These are phyloP conservation scores for Laburnicola sp. DNA, from an alignment of 2,329 filamentous ascomycete genomes.

Conservation along the genomic window DNA sequence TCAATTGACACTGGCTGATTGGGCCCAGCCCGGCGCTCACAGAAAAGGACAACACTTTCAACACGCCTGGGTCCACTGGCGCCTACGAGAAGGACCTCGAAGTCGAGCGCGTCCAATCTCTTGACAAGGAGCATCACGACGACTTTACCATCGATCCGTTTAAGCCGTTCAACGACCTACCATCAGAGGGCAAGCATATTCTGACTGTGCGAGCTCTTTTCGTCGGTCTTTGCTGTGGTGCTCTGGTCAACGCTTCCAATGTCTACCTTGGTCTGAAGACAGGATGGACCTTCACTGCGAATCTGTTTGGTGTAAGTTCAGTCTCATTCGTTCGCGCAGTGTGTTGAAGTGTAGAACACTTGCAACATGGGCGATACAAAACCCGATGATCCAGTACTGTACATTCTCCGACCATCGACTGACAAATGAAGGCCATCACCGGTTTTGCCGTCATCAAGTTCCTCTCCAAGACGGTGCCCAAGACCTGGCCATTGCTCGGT, in stretches of 20 bases:
- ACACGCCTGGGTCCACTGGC: constrained; percentile 19
- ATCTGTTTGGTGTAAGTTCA: constrained; percentile 26
- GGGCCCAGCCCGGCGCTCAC: constrained; percentile 30
- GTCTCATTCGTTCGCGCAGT: background rate
- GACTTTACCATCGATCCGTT: constrained; percentile 46
- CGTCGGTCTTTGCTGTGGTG: constrained; percentile 60
- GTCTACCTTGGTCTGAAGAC: constrained; percentile 61
- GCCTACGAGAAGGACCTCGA: constrained; percentile 31
- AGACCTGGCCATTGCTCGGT: constrained; percentile 57
- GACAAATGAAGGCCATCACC: constrained; percentile 54
- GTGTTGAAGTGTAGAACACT: too few species aligned
- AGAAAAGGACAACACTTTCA: constrained; percentile 45
- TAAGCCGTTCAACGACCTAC: constrained; percentile 48
- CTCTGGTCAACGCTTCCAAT: constrained; percentile 64
- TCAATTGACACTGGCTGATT: constrained; percentile 1
- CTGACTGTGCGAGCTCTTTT: constrained; percentile 60
- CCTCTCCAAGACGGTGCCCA: constrained; percentile 54
- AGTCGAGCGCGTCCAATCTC: constrained; percentile 27
- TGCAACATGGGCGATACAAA: too few species aligned
- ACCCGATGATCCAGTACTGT: too few species aligned
- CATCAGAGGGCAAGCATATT: constrained; percentile 53
- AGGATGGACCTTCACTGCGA: constrained; percentile 50
- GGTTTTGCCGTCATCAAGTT: constrained; percentile 62
- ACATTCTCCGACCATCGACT: too few species aligned
- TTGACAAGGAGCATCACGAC: constrained; percentile 24